phyloP scores from a whole-genome alignment of 2,329 filamentous ascomycete species.

The Beauveria bassiana region DNA sequence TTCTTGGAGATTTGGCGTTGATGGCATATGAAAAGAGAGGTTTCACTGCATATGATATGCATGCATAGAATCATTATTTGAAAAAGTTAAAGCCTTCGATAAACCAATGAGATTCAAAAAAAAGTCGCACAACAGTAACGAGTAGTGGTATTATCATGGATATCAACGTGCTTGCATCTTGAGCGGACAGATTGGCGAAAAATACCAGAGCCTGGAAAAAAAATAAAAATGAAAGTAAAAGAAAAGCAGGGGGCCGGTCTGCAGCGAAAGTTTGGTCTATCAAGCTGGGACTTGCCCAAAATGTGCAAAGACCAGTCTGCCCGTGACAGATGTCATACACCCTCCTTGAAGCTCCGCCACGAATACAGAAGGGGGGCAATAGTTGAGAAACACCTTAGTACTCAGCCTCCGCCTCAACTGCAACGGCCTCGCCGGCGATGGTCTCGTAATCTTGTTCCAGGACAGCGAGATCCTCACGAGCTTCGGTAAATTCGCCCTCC shows the following conservation, averaged over 20 bases:
- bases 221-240: slow-evolving; percentile 10
- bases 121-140: background rate
- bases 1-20: slow-evolving; percentile 1
- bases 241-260: slow-evolving; percentile 16
- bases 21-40: slow-evolving; percentile 1
- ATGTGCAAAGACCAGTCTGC: slow-evolving; percentile 5
- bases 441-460: slow-evolving; percentile 84
- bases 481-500: slow-evolving; percentile 83
- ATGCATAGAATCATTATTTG: slow-evolving; percentile 3
- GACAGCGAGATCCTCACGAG: slow-evolving; percentile 76
- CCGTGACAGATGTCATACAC: slow-evolving; percentile 1
- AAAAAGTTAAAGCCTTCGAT: background rate
- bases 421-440: slow-evolving; percentile 65
- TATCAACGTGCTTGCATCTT: slow-evolving; percentile 22
- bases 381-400: slow-evolving; percentile 51
- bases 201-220: background rate
- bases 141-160: slow-evolving; percentile 23
- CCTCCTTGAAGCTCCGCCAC: background rate
- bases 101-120: background rate
- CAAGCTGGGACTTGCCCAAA: background rate
- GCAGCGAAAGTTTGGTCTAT: background rate
- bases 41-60: background rate
- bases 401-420: slow-evolving; percentile 60
- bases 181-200: slow-evolving; percentile 6
- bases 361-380: background rate